Evolutionary conservation across 2,329 filamentous ascomycete species (phyloP), one percentile per base, ranked within the genome.

Genomic region (Xylogone sp.): DNA sequence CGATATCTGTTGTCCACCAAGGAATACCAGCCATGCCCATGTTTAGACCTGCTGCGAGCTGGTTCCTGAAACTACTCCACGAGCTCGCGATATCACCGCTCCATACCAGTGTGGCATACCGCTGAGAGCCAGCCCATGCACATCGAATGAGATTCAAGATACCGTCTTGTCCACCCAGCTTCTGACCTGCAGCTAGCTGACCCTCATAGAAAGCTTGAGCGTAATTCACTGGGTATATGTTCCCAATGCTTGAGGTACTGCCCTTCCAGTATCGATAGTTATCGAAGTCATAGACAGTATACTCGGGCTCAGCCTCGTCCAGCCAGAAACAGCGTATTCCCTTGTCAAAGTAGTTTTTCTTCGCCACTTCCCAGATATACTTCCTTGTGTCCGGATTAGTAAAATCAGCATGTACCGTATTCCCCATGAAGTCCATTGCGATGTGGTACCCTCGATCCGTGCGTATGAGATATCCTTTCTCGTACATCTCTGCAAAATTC

Each of bases 1-100:
- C 83, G 47, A 86, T 86, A 58, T 86, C 83, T 1, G 82, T 86
- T 0, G 83, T 86, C 80, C 81, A 86, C 82, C 82, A 85, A 0
- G 81, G 76, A 8, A 86, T 72, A 0, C 83, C 83, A 0, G 81
- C 72, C 3, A 86, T 67, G 0, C 81, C 83, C 77, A 84, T 84
- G 62, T 83, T 82, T 34, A 86, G 68, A 0, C 83, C 83, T 0
- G 83, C 82, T 0, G 78, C 73, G 2, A 86, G 68, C 61, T 86
- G 82, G 53, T 78, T 75, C 5, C 78, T 74, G 48, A 85, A 71
- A 19, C 73, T 79, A 3, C 63, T 64, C 83, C 82, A 86, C 0
- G 78, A 82, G 0, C 76, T 81, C 0, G 82, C 82, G 51, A 86
- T 83, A 59, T 86, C 83, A 18, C 83, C 83, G 46, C 74, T 78